Conservation (phyloP, 257 asterid species). For the Ocimum tenuiflorum region DNA sequence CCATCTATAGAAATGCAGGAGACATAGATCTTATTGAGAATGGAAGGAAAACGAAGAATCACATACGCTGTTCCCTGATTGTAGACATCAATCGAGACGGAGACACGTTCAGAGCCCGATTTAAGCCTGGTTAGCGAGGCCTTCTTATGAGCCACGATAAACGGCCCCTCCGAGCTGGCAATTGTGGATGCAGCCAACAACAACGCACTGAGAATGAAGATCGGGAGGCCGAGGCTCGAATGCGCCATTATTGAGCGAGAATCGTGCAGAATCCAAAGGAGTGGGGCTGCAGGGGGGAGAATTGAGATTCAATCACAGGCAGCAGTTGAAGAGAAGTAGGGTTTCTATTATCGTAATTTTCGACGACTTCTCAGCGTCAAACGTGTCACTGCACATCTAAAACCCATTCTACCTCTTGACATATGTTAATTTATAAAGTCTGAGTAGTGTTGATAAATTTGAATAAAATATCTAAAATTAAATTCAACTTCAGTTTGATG, state of each 20-base stretch:
- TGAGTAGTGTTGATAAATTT: no score
- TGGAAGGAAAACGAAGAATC: not conserved
- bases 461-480: no score
- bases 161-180: slow-evolving; percentile 63
- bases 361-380: slow-evolving; percentile 12
- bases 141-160: slow-evolving; percentile 81
- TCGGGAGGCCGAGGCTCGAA: slow-evolving; percentile 12
- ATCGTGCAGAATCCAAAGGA: not conserved
- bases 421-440: not conserved
- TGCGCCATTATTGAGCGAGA: slow-evolving; percentile 32
- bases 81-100: slow-evolving; percentile 68
- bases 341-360: slow-evolving; percentile 22
- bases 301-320: not conserved
- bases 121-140: slow-evolving; percentile 64
- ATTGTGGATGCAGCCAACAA: slow-evolving; percentile 28
- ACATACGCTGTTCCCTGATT: slow-evolving; percentile 84
- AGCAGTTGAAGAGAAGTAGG: slow-evolving; percentile 15
- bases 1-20: not conserved
- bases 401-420: not conserved
- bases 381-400: slow-evolving; percentile 13
- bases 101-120: slow-evolving; percentile 64
- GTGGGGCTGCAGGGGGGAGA: not conserved
- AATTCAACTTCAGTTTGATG: no score
- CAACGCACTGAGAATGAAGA: slow-evolving; percentile 29
- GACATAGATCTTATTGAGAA: slow-evolving; percentile 23